Evolutionary conservation across 2,329 filamentous ascomycete species (phyloP).

Genomic region (Colletotrichum plurivorum): DNA sequence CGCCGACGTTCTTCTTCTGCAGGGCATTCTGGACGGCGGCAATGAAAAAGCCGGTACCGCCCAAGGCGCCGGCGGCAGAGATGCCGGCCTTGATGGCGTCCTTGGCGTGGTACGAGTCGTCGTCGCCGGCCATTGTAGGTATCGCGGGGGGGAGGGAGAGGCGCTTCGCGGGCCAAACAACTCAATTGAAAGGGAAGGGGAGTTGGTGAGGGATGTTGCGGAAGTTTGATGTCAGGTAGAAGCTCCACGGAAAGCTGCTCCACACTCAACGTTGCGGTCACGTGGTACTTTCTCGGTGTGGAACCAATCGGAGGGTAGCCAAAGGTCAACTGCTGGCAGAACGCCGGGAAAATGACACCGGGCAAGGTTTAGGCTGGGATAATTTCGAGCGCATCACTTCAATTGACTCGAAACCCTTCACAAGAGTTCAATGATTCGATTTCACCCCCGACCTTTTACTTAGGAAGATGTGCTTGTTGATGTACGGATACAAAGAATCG

Average conservation of each 20-base stretch:
- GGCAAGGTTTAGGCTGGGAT: background rate
- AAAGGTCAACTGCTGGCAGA: conserved; percentile 30
- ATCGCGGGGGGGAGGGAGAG: conserved; percentile 16
- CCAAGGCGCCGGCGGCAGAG: conserved; percentile 75
- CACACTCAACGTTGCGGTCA: conserved; percentile 18
- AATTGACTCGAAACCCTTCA: background rate
- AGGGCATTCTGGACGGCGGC: conserved; percentile 91
- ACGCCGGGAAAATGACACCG: background rate
- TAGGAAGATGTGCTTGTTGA: background rate
- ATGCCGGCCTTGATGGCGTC: conserved; percentile 80
- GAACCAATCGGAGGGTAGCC: conserved; percentile 35
- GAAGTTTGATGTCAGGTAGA: conserved; percentile 42
- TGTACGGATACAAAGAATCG: background rate
- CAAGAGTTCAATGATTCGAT: background rate
- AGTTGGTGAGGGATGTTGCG: conserved; percentile 39
- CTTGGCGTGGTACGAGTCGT: conserved; percentile 75
- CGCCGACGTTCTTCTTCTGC: conserved; percentile 84
- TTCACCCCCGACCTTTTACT: no score
- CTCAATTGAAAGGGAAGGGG: conserved; percentile 36
- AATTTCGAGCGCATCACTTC: background rate
- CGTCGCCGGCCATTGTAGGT: conserved; percentile 47
- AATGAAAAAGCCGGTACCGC: conserved; percentile 77
- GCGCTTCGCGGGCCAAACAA: conserved; percentile 34
- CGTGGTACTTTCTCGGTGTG: conserved; percentile 14
- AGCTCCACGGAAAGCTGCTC: conserved; percentile 37